Evolutionary conservation across 1,139 yeast species (phyloP).

Genomic region (Yamadazyma sp.): DNA sequence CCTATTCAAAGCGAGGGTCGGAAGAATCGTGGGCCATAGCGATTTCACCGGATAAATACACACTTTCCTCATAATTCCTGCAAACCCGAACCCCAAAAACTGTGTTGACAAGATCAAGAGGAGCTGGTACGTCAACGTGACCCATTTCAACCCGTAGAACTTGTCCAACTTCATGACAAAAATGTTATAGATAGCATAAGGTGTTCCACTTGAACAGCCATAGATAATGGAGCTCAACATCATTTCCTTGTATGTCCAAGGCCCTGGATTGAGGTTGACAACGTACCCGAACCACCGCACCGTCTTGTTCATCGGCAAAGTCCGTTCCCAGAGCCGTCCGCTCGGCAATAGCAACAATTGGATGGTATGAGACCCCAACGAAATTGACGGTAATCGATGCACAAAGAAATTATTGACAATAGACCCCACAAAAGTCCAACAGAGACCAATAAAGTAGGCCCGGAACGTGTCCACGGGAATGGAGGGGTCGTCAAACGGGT

Average conservation of each 20-base stretch:
- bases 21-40: conserved; percentile 48
- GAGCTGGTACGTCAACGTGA: conserved; percentile 37
- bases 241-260: conserved; percentile 69
- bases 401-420: conserved; percentile 45
- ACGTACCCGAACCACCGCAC: conserved; percentile 21
- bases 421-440: conserved; percentile 46
- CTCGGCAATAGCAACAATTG: conserved; percentile 42
- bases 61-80: conserved; percentile 44
- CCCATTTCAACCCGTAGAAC: conserved; percentile 49
- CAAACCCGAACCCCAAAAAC: conserved; percentile 49
- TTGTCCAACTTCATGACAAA: conserved; percentile 46
- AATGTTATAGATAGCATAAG: conserved; percentile 45
- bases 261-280: conserved; percentile 42
- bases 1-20: conserved; percentile 44
- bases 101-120: conserved; percentile 42
- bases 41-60: conserved; percentile 47
- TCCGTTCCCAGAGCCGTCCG: conserved; percentile 42
- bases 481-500: conserved; percentile 42
- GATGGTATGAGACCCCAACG: conserved; percentile 40
- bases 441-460: conserved; percentile 38
- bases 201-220: conserved; percentile 46
- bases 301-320: conserved; percentile 25
- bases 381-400: conserved; percentile 43
- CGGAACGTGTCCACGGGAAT: conserved; percentile 43
- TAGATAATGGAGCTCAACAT: conserved; percentile 50